Percentiles rank a stretch among this genome's conserved stretches.
phyloP scores from a whole-genome alignment of 345 rosid species.

The Populus simonii region DNA sequence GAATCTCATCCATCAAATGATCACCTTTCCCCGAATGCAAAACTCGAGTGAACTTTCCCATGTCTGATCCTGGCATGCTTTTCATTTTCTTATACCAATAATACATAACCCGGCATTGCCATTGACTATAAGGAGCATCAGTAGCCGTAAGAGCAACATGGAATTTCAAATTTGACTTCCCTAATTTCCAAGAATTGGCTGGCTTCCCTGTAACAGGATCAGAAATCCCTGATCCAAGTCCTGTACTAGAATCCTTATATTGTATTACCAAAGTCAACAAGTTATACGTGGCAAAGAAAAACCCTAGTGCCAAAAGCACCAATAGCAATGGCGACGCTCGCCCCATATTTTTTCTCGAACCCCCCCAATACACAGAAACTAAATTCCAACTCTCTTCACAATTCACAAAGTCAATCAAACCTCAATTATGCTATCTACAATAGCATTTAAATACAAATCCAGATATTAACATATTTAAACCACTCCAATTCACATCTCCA shows the following conservation, averaged over 20 bases:
- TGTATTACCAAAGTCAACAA: conserved; percentile 46
- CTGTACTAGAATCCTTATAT: conserved; percentile 26
- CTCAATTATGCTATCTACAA: conserved; percentile 10
- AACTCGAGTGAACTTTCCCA: conserved; percentile 92
- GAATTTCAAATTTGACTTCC: conserved; percentile 40
- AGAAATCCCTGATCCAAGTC: conserved; percentile 30
- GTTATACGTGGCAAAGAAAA: conserved; percentile 76
- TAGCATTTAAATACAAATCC: conserved; percentile 10
- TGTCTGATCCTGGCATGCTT: conserved; percentile 76
- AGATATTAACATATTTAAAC: neutral
- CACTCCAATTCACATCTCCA: conserved; percentile 14
- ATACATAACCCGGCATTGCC: conserved; percentile 98
- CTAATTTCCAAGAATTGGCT: conserved; percentile 34
- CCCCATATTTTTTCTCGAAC: conserved; percentile 42
- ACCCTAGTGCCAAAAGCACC: conserved; percentile 59
- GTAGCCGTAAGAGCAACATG: conserved; percentile 94
- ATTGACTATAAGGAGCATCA: conserved; percentile 76
- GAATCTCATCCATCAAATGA: conserved; percentile 89
- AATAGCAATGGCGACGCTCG: conserved; percentile 58
- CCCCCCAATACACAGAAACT: neutral
- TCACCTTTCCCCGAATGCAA: conserved; percentile 88
- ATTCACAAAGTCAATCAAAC: conserved; percentile 9
- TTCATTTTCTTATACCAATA: conserved; percentile 87
- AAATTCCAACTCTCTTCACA: conserved; percentile 7
- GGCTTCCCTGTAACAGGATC: conserved; percentile 83